phyloP scores from a whole-genome alignment of 371 early-diverging fungal genomes.

The Lichtheimia corymbifera region DNA sequence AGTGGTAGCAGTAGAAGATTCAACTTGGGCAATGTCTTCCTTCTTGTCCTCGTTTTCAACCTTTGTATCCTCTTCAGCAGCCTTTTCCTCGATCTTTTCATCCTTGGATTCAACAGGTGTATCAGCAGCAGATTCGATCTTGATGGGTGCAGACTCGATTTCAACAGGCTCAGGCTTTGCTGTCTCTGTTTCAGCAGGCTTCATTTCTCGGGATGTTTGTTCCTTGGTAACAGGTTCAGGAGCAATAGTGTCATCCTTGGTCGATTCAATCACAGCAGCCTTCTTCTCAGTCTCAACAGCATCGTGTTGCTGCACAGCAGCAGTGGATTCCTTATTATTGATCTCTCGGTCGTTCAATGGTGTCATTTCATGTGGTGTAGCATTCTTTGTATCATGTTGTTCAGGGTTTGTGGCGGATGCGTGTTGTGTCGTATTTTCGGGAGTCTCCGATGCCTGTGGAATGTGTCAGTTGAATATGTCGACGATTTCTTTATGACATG shows the following conservation, averaged over 20 bases:
- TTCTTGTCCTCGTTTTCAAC: neutral
- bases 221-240: no score
- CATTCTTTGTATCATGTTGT: neutral
- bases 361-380: neutral
- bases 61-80: neutral
- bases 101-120: neutral
- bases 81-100: neutral
- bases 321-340: neutral
- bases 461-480: neutral
- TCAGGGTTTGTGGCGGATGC: neutral
- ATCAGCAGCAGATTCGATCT: neutral
- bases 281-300: neutral
- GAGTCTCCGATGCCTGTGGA: conserved; percentile 14
- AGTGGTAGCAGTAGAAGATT: neutral
- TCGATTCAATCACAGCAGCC: neutral
- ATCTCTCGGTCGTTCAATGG: neutral
- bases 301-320: neutral
- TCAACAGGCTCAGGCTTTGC: neutral
- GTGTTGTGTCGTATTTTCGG: neutral
- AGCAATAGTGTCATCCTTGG: neutral
- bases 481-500: neutral
- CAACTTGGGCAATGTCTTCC: neutral
- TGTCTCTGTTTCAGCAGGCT: neutral
- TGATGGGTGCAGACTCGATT: neutral
- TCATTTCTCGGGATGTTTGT: no score